A percentile compares a stretch with the other conserved stretches of the same genome.
These are phyloP conservation scores for Metschnikowia dekortorum DNA, from an alignment of 805 yeast genomes.

Conservation along the genomic window DNA sequence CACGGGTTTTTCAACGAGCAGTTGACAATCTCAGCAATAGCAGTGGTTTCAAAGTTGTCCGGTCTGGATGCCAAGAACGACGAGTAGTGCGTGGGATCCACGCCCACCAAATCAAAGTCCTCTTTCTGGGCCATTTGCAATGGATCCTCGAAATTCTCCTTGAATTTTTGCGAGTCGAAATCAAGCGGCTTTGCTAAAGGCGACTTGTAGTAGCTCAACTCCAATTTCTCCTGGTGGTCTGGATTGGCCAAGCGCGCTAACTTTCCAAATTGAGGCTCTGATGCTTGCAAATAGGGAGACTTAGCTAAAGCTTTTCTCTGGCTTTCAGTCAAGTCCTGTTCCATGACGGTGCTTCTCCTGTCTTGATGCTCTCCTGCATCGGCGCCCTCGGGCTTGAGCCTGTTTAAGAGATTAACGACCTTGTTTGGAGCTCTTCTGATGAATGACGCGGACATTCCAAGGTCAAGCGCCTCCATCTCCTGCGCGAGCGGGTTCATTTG, in stretches of 20 bases:
- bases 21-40: slow-evolving; percentile 66
- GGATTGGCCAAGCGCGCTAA: slow-evolving; percentile 39
- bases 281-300: slow-evolving; percentile 54
- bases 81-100: slow-evolving; percentile 62
- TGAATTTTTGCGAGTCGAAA: slow-evolving; percentile 12
- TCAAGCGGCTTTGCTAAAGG: slow-evolving; percentile 22
- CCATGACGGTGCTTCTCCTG: slow-evolving; percentile 20
- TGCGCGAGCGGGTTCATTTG: slow-evolving; percentile 12
- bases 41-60: slow-evolving; percentile 80
- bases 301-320: slow-evolving; percentile 52
- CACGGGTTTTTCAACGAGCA: slow-evolving; percentile 55
- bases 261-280: slow-evolving; percentile 53
- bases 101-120: slow-evolving; percentile 37
- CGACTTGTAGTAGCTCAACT: slow-evolving; percentile 17
- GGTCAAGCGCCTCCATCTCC: slow-evolving; percentile 30
- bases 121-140: slow-evolving; percentile 39
- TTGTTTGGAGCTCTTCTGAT: slow-evolving; percentile 37
- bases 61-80: slow-evolving; percentile 84
- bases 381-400: slow-evolving; percentile 9
- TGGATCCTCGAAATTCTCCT: slow-evolving; percentile 27
- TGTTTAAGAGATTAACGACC: slow-evolving; percentile 29
- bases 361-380: slow-evolving; percentile 30
- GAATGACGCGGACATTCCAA: slow-evolving; percentile 39
- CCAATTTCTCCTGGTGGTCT: slow-evolving; percentile 15
- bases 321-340: slow-evolving; percentile 39